Evolutionary conservation across 441 rosid species (phyloP), one percentile per base, ranked within the genome.

Genomic region (Populus hybrid): DNA sequence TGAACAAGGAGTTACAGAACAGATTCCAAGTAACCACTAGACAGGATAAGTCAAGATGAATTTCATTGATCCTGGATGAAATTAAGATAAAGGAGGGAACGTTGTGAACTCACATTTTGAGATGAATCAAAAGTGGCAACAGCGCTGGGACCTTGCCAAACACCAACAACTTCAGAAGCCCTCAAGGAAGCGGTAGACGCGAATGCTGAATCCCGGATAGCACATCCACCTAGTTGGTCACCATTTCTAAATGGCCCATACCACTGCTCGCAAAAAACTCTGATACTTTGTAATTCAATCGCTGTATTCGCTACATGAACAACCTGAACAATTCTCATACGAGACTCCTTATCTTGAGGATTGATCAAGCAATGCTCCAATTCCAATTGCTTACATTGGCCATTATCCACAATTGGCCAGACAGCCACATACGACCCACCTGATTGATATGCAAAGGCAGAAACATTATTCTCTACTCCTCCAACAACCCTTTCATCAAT

Each of bases 211-310:
- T 90, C 97, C 23, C 91, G 85, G 29, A 90, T 89, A 9, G 97
- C 90, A 77, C 96, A 92, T 78, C 97, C 97, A 53, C 98, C 99
- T 3, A 91, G 84, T 78, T 92, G 94, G 36, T 93, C 96, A 28
- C 97, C 98, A 69, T 93, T 85, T 83, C 94, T 89, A 84, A 89
- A 95, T 8, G 97, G 95, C 50, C 99, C 97, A 65, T 92, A 84
- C 98, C 97, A 93, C 68, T 82, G 93, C 88, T 95, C 97, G 18
- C 90, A 69, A 69, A 91, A 95, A 36, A 93, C 93, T 72, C 80
- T 85, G 72, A 94, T 81, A 74, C 84, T 83, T 74, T 87, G 83
- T 68, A 94, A 29, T 73, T 40, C 36, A 78, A 88, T n/a, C n/a
- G n/a, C n/a, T n/a, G n/a, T n/a, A n/a, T n/a, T n/a, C n/a, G n/a